phyloP scores from a whole-genome alignment of 2,329 filamentous ascomycete genomes.

The Talaromyces sp. region DNA sequence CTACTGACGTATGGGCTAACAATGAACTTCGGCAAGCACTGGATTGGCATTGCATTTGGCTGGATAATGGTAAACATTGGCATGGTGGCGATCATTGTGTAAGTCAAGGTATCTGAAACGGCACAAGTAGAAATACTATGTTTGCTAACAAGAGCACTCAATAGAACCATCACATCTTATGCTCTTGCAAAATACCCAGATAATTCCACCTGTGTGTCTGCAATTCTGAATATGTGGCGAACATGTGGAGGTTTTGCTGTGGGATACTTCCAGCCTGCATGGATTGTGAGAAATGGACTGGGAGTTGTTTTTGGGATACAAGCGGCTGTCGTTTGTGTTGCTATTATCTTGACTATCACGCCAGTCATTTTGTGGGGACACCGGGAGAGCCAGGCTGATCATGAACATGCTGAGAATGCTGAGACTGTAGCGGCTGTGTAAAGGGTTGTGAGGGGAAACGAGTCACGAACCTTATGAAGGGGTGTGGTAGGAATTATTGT shows the following conservation, averaged over 20 bases:
- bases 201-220: slow-evolving; percentile 37
- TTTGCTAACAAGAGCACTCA: neutral
- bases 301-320: slow-evolving; percentile 40
- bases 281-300: slow-evolving; percentile 36
- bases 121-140: too few species aligned
- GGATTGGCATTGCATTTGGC: slow-evolving; percentile 42
- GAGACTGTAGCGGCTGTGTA: neutral
- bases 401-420: neutral
- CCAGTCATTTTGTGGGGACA: slow-evolving; percentile 23
- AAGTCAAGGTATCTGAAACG: slow-evolving; percentile 11
- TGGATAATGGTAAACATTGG: slow-evolving; percentile 43
- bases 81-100: slow-evolving; percentile 40
- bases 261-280: slow-evolving; percentile 41
- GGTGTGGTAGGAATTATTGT: neutral
- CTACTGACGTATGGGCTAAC: slow-evolving; percentile 40
- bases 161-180: slow-evolving; percentile 39
- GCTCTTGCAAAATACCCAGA: slow-evolving; percentile 40
- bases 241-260: slow-evolving; percentile 43
- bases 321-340: slow-evolving; percentile 32
- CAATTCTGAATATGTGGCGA: slow-evolving; percentile 45
- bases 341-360: slow-evolving; percentile 30
- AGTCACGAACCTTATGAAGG: neutral
- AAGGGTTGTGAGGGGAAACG: neutral
- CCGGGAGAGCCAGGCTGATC: neutral
- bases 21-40: slow-evolving; percentile 36